Evolutionary conservation across 139 green algal genomes (phyloP).

Genomic region (Micractinium sp.): DNA sequence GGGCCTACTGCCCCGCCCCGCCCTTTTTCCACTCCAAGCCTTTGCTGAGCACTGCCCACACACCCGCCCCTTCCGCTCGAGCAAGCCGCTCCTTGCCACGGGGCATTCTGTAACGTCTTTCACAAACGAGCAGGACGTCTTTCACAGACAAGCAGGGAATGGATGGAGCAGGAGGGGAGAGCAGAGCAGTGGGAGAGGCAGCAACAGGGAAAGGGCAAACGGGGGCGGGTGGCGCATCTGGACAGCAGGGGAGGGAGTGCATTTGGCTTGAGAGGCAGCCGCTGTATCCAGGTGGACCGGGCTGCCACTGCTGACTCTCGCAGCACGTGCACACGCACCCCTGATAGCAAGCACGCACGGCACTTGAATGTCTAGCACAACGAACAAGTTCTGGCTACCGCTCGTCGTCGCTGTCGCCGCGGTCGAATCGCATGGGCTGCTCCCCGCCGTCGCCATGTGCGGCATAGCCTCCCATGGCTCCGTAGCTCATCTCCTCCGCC

Average conservation of each 20-base stretch:
- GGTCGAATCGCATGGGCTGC: constrained; percentile 4
- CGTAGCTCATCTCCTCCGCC: constrained; percentile 41
- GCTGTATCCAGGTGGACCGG: no score
- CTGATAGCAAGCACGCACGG: no score
- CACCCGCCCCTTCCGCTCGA: neutral
- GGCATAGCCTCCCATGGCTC: constrained; percentile 35
- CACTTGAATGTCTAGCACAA: no score
- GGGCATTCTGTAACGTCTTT: neutral
- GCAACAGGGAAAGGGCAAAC: neutral
- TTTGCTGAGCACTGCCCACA: neutral
- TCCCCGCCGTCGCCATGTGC: neutral
- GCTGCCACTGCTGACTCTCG: no score
- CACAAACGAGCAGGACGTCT: neutral
- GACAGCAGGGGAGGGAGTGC: no score
- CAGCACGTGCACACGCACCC: no score
- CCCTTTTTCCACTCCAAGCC: neutral
- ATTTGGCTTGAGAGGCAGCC: no score
- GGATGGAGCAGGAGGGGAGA: neutral
- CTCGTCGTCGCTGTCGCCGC: constrained; percentile 44
- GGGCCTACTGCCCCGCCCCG: neutral
- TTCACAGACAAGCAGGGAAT: neutral
- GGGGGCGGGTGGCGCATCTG: neutral
- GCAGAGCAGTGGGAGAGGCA: neutral
- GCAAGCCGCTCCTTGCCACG: neutral
- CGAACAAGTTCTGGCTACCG: neutral